Conservation (phyloP, 2,329 filamentous ascomycete species). For the Penicillium occitanis region DNA sequence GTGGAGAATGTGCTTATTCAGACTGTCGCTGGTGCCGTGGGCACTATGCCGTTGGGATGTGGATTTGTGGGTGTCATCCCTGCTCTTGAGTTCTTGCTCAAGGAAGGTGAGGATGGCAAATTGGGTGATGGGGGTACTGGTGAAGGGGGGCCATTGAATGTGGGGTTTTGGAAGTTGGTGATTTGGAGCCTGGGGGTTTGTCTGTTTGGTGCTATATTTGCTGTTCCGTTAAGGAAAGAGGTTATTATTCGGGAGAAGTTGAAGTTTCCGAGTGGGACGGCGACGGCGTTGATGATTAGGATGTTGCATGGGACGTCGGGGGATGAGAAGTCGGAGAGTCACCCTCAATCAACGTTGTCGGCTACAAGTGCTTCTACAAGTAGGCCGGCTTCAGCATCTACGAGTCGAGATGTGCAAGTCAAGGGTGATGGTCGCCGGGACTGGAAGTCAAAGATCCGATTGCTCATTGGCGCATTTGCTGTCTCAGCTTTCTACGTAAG, state of each 20-base stretch:
- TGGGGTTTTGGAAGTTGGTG: constrained; percentile 74
- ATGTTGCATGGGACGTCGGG: constrained; percentile 71
- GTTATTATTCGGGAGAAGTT: constrained; percentile 91
- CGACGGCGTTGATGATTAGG: constrained; percentile 88
- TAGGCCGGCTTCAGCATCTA: constrained; percentile 24
- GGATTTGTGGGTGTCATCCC: constrained; percentile 95
- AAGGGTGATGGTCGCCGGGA: constrained; percentile 46
- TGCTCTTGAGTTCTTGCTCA: constrained; percentile 82
- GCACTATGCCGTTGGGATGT: constrained; percentile 93
- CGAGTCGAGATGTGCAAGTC: constrained; percentile 36
- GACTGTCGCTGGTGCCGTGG: constrained; percentile 91
- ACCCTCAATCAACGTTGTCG: not conserved
- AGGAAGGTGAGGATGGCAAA: constrained; percentile 73
- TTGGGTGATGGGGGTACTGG: constrained; percentile 67
- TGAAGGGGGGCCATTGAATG: constrained; percentile 73
- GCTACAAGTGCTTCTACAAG: not conserved
- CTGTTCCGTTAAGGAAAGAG: constrained; percentile 83
- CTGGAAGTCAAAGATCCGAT: constrained; percentile 62
- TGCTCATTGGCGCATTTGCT: constrained; percentile 60
- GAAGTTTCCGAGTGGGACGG: constrained; percentile 93
- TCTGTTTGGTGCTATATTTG: constrained; percentile 96
- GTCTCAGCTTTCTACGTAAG: constrained; percentile 58
- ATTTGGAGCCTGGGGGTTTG: constrained; percentile 91
- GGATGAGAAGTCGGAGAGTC: constrained; percentile 36
- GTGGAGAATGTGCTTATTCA: constrained; percentile 97